phyloP scores from a whole-genome alignment of 495 filamentous ascomycete species.

The Bathelium albidoporum region DNA sequence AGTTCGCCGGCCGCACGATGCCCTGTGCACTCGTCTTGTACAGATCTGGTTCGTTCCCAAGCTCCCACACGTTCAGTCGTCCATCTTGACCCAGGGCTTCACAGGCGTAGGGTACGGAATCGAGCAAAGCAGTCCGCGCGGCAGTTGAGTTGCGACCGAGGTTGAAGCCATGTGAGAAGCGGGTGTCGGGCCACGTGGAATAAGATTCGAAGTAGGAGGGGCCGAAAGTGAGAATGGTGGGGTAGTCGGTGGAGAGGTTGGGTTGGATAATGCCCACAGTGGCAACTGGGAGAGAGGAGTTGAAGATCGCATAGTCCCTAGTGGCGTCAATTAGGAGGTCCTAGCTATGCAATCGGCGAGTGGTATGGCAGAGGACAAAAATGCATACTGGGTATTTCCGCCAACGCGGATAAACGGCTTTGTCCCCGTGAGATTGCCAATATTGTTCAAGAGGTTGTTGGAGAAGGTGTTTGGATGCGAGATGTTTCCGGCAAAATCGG shows the following conservation, averaged over 20 bases:
- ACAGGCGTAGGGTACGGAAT: conserved; percentile 49
- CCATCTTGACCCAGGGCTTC: conserved; percentile 40
- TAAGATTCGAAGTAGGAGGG: conserved; percentile 59
- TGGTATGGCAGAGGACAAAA: neutral
- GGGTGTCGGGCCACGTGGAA: conserved; percentile 43
- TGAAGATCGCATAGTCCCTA: conserved; percentile 51
- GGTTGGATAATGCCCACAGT: conserved; percentile 45
- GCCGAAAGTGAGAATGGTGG: conserved; percentile 50
- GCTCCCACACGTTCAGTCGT: conserved; percentile 47
- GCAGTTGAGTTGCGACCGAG: conserved; percentile 45
- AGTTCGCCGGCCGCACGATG: conserved; percentile 41
- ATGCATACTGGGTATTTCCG: conserved; percentile 49
- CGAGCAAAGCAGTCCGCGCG: conserved; percentile 42
- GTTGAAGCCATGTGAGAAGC: conserved; percentile 57
- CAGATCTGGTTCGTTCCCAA: conserved; percentile 61
- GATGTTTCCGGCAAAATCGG: conserved; percentile 47
- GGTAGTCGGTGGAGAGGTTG: conserved; percentile 46
- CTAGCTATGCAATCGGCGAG: neutral
- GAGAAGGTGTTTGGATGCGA: conserved; percentile 47
- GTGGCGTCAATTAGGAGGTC: neutral
- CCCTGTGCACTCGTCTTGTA: conserved; percentile 46
- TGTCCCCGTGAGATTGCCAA: conserved; percentile 37
- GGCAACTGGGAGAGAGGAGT: conserved; percentile 41
- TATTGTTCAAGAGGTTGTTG: conserved; percentile 44
- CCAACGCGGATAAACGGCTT: conserved; percentile 52